These are phyloP conservation scores for Lyophyllum decastes DNA, from an alignment of 768 basidiomycete genomes.

Conservation along the genomic window DNA sequence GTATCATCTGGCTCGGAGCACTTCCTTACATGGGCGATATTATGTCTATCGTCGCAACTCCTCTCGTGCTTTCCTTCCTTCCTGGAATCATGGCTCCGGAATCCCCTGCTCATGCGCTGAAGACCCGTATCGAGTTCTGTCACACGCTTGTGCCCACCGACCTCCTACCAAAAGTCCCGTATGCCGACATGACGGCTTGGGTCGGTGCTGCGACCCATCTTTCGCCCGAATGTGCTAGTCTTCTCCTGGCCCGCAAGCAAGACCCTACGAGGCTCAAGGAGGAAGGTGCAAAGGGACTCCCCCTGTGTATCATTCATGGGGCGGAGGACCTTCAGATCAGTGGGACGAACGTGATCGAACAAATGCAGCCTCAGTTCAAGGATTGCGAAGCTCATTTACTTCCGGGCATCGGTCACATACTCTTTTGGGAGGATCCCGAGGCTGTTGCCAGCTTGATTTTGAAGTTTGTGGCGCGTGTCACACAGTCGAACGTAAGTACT, in stretches of 20 bases:
- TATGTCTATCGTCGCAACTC: constrained; percentile 11
- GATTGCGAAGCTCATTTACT: constrained; percentile 7
- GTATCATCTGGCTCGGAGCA: constrained; percentile 14
- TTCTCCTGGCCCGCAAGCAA: constrained; percentile 6
- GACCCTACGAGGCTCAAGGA: constrained; percentile 10
- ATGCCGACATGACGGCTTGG: constrained; percentile 10
- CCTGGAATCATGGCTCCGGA: constrained; percentile 5
- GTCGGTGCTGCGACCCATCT: constrained; percentile 6
- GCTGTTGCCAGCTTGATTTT: constrained; percentile 2
- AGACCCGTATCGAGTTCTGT: constrained; percentile 9
- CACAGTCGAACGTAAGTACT: background rate
- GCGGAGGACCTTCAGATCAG: constrained; percentile 5
- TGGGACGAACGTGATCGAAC: constrained; percentile 3
- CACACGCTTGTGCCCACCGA: constrained; percentile 1
- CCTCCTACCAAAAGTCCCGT: constrained; percentile 2
- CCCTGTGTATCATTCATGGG: constrained; percentile 14
- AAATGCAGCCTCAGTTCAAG: constrained; percentile 12
- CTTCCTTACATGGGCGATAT: constrained; percentile 17
- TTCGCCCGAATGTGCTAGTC: constrained; percentile 4
- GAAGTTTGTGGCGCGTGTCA: constrained; percentile 11
- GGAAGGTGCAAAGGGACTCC: constrained; percentile 12
- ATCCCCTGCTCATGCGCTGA: constrained; percentile 1
- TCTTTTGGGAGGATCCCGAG: constrained; percentile 14
- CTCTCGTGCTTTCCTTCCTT: constrained; percentile 13
- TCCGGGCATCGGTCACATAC: constrained; percentile 9